These are phyloP conservation scores for Heliocybe sulcata DNA, from an alignment of 1,284 basidiomycete genomes.

Conservation along the genomic window DNA sequence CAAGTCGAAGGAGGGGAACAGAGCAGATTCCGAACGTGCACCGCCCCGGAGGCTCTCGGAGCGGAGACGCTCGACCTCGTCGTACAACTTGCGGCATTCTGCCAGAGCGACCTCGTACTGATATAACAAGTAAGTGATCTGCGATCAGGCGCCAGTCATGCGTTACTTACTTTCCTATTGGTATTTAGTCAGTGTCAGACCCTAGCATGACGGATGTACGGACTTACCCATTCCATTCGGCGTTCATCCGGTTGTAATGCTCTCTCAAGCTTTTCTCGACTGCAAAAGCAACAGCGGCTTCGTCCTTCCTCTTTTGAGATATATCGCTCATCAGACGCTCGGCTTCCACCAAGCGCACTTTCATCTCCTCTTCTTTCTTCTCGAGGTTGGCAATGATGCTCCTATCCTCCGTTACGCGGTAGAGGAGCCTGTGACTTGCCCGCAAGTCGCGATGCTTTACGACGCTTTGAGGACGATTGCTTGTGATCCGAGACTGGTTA, in stretches of 20 bases:
- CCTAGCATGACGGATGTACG: background rate
- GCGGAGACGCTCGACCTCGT: background rate
- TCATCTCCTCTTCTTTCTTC: background rate
- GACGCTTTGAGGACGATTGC: background rate
- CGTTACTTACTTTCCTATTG: conserved; percentile 2
- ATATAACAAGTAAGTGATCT: background rate
- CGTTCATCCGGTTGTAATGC: conserved; percentile 1
- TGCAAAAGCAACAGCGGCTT: background rate
- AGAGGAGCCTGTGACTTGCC: background rate
- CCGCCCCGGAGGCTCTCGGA: background rate
- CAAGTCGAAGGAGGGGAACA: background rate
- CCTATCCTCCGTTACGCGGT: background rate
- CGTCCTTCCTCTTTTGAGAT: background rate
- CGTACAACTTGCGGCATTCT: background rate
- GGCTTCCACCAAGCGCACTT: background rate
- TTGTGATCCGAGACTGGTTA: background rate
- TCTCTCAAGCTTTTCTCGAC: conserved; percentile 3
- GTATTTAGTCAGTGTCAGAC: background rate
- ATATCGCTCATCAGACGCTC: background rate
- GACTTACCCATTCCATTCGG: conserved; percentile 4
- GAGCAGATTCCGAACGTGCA: background rate
- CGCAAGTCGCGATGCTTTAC: background rate
- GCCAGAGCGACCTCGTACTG: background rate
- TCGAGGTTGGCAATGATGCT: background rate
- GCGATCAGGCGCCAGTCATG: background rate